Percentiles rank a stretch among this genome's conserved stretches.
Evolutionary conservation across 2,329 filamentous ascomycete species (phyloP).

Genomic region (Colletotrichum liaoningense): DNA sequence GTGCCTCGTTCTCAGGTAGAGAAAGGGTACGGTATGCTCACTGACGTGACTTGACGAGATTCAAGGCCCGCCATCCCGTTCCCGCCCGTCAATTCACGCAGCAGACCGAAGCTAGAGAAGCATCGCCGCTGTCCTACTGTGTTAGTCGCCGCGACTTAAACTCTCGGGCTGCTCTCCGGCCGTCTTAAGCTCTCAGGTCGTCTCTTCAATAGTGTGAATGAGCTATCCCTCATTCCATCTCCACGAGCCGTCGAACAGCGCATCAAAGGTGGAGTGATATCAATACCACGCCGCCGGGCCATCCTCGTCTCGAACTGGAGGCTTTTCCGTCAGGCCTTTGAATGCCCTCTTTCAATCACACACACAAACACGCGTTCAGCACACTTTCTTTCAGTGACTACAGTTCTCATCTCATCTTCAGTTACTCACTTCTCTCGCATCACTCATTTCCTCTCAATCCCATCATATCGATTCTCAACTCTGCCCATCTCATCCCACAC

Average conservation of each 20-base stretch:
- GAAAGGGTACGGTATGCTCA: neutral
- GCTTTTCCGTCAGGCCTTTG: neutral
- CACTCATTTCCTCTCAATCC: neutral
- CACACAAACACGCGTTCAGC: neutral
- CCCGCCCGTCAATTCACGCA: neutral
- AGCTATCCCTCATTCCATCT: slow-evolving; percentile 3
- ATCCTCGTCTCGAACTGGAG: slow-evolving; percentile 13
- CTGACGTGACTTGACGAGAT: neutral
- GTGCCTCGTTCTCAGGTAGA: neutral
- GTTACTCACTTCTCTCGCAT: neutral
- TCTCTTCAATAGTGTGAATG: neutral
- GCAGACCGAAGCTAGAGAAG: neutral
- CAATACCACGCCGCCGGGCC: slow-evolving; percentile 2
- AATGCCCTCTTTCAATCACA: neutral
- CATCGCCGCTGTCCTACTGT: neutral
- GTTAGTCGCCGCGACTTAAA: neutral
- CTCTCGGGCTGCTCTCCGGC: neutral
- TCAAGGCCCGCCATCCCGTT: slow-evolving; percentile 2
- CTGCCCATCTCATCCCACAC: slow-evolving; percentile 12
- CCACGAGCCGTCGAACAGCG: slow-evolving; percentile 12
- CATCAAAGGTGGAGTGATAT: slow-evolving; percentile 26
- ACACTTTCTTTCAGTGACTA: neutral
- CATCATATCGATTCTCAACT: neutral
- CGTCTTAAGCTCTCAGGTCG: neutral
- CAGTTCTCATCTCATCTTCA: slow-evolving; percentile 2